Evolutionary conservation across 2,329 filamentous ascomycete species (phyloP), one percentile per base, ranked within the genome.

Genomic region (Myriangium duriaei): DNA sequence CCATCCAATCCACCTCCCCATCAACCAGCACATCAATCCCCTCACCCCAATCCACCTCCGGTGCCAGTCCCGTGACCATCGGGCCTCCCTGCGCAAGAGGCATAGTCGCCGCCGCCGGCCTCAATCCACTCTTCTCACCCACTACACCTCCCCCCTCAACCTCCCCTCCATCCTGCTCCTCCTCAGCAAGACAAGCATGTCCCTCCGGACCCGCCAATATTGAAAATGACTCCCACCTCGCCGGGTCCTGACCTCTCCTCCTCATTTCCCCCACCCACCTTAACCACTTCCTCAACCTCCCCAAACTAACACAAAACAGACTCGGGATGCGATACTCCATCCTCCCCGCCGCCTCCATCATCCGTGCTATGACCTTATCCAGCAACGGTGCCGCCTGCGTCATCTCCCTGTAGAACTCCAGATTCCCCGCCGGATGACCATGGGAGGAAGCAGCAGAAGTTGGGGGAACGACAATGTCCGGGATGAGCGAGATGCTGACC

Each of bases 251-350:
- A 33, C 29, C 29, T 16, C 17, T 12, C 11, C 11, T n/a, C 7
- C 11, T 10, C 7, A 19, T 10, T 12, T 39, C 36, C 19, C 15
- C 6, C 2, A 30, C 30, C 36, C 36, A 39, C 7, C 14, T 12
- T 13, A 24, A 33, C 36, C 36, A 39, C 28, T 33, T 39, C 11
- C 36, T 16, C 10, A 19, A 29, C 9, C 32, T 32, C 28, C 32
- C 19, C 3, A 39, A 7, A 18, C 29, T 14, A 12, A 16, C 30
- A 9, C 29, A 29, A 28, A 39, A 39, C 10, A 39, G 14, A 2
- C 29, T 11, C n/a, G 36, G 36, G 5, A 39, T 19, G 11, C 36
- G 36, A 18, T 39, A 39, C 11, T 39, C 36, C 36, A 39, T 39
- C 16, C 12, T 33, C 10, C 36, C 36, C 1, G 36, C 36, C 3